These are phyloP conservation scores for Eutrema japonicum DNA, from an alignment of 345 rosid species.

Conservation along the genomic window DNA sequence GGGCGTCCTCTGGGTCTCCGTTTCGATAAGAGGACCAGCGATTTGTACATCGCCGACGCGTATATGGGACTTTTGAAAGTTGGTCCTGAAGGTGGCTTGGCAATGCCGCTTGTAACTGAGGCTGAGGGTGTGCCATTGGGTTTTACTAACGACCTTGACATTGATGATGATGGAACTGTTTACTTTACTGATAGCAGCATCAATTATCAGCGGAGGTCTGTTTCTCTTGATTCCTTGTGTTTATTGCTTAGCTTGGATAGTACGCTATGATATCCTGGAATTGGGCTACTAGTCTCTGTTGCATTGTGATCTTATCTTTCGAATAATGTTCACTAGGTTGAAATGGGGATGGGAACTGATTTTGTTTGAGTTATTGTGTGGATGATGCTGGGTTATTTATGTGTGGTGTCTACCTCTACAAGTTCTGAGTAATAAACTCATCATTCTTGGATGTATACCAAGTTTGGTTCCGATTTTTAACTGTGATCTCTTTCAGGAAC, in stretches of 20 bases:
- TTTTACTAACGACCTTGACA: conserved; percentile 90
- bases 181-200: conserved; percentile 94
- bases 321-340: not conserved
- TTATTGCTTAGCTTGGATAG: conserved; percentile 1
- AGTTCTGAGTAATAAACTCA: not conserved
- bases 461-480: conserved; percentile 19
- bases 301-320: not conserved
- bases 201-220: conserved; percentile 72
- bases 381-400: not conserved
- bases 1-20: conserved; percentile 96
- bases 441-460: not conserved
- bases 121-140: conserved; percentile 79
- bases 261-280: not conserved
- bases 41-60: conserved; percentile 91
- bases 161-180: conserved; percentile 81
- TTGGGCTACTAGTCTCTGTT: not conserved
- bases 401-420: not conserved
- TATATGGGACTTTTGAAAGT: conserved; percentile 91
- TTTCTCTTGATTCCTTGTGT: conserved; percentile 16
- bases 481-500: conserved; percentile 58
- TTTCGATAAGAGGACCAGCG: conserved; percentile 77
- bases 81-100: conserved; percentile 90
- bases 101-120: conserved; percentile 67
- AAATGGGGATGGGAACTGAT: not conserved
- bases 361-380: not conserved